Conservation (phyloP, 495 filamentous ascomycete genomes). For the Aspergillus campestris region DNA sequence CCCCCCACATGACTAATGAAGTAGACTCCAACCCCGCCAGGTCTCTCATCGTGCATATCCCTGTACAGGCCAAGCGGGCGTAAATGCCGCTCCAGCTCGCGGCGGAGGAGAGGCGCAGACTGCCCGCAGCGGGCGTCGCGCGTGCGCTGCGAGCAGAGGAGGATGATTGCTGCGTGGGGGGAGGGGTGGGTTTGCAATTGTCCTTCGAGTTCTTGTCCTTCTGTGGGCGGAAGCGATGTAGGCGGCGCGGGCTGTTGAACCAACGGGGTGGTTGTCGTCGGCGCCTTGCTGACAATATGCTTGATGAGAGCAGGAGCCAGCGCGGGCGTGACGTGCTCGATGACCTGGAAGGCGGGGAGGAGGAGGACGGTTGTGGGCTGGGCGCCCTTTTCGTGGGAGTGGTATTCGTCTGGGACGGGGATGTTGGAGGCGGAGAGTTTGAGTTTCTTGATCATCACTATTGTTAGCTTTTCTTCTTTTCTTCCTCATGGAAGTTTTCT, state of each 20-base stretch:
- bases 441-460: constrained; percentile 47
- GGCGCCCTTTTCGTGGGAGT: constrained; percentile 45
- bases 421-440: constrained; percentile 96
- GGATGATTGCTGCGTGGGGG: constrained; percentile 77
- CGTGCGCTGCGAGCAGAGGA: constrained; percentile 87
- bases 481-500: background rate
- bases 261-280: constrained; percentile 70
- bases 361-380: constrained; percentile 76
- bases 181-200: constrained; percentile 45
- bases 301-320: constrained; percentile 65
- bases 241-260: constrained; percentile 12
- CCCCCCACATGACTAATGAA: constrained; percentile 95
- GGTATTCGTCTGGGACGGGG: constrained; percentile 56
- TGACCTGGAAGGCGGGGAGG: constrained; percentile 76
- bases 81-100: constrained; percentile 85
- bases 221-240: background rate
- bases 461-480: background rate
- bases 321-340: constrained; percentile 78
- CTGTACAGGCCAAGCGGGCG: constrained; percentile 76
- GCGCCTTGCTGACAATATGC: constrained; percentile 58
- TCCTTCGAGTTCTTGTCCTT: background rate
- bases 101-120: constrained; percentile 74
- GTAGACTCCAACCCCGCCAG: constrained; percentile 87
- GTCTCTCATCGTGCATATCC: constrained; percentile 76
- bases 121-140: constrained; percentile 93